phyloP scores from a whole-genome alignment of 352 stramenopile genomes.

The Globisporangium yorkense region DNA sequence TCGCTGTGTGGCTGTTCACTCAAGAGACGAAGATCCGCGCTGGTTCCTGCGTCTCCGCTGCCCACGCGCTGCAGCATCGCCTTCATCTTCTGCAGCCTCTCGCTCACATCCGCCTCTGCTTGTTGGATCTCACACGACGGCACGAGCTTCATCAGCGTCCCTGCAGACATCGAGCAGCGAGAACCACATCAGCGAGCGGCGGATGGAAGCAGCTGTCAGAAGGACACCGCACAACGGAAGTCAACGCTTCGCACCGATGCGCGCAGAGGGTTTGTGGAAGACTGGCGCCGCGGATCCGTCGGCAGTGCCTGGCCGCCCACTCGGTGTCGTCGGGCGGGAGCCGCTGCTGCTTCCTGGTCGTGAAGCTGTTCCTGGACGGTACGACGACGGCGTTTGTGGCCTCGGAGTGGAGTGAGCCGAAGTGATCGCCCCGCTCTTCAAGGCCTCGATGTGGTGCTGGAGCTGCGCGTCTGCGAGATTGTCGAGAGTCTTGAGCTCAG shows the following conservation, averaged over 20 bases:
- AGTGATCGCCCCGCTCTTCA: conserved; percentile 33
- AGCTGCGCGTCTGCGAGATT: conserved; percentile 42
- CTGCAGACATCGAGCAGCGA: conserved; percentile 9
- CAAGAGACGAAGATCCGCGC: no score
- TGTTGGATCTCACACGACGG: conserved; percentile 37
- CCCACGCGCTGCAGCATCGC: conserved; percentile 38
- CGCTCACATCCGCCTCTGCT: conserved; percentile 39
- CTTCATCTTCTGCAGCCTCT: conserved; percentile 57
- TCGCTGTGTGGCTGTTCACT: no score
- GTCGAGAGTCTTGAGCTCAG: conserved; percentile 61
- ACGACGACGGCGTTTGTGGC: conserved; percentile 29
- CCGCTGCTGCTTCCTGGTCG: conserved; percentile 25
- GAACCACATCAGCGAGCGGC: not conserved
- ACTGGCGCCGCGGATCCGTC: conserved; percentile 27
- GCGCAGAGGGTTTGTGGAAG: conserved; percentile 42
- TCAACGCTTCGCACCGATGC: conserved; percentile 23
- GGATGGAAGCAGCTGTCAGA: no score
- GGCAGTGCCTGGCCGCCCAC: conserved; percentile 25
- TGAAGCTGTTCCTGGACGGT: conserved; percentile 22
- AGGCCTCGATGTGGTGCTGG: conserved; percentile 31
- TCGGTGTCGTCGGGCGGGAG: conserved; percentile 22
- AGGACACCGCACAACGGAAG: no score
- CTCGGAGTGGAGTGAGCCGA: conserved; percentile 20
- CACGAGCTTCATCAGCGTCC: conserved; percentile 43
- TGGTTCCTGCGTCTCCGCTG: conserved; percentile 1